These are phyloP conservation scores for Hypomyces rosellus DNA, from an alignment of 2,329 filamentous ascomycete genomes.

Conservation along the genomic window DNA sequence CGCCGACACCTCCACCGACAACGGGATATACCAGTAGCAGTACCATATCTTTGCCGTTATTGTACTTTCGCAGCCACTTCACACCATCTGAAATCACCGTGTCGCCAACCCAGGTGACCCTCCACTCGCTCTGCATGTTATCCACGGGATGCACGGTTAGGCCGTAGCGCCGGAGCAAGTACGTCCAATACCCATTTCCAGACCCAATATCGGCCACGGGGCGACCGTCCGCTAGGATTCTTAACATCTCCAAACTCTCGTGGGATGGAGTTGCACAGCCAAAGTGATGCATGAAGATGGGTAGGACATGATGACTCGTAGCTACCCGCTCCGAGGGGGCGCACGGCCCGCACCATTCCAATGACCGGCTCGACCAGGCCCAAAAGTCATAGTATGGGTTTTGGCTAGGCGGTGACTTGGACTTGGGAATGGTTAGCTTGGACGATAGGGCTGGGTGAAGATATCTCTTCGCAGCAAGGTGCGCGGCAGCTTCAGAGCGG, in stretches of 20 bases:
- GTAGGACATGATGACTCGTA: slow-evolving; percentile 61
- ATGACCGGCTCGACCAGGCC: slow-evolving; percentile 55
- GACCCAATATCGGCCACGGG: slow-evolving; percentile 60
- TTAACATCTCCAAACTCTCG: slow-evolving; percentile 56
- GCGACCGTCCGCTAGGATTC: slow-evolving; percentile 45
- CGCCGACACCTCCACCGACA: slow-evolving; percentile 57
- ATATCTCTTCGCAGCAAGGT: slow-evolving; percentile 48
- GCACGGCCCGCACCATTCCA: slow-evolving; percentile 61
- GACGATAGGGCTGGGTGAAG: slow-evolving; percentile 37
- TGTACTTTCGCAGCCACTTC: slow-evolving; percentile 46
- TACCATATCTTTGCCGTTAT: slow-evolving; percentile 48
- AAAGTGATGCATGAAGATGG: slow-evolving; percentile 73
- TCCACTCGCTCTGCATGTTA: slow-evolving; percentile 61
- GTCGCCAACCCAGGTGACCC: slow-evolving; percentile 62
- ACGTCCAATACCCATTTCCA: slow-evolving; percentile 72
- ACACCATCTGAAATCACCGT: slow-evolving; percentile 57
- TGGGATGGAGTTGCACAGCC: slow-evolving; percentile 65
- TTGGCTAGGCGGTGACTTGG: slow-evolving; percentile 35
- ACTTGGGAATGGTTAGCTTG: slow-evolving; percentile 39
- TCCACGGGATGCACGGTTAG: slow-evolving; percentile 55
- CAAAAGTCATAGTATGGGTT: slow-evolving; percentile 68
- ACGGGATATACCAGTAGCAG: slow-evolving; percentile 69
- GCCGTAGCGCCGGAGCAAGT: slow-evolving; percentile 58
- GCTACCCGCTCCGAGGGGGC: slow-evolving; percentile 44
- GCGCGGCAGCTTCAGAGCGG: slow-evolving; percentile 47